Percentiles rank a stretch among this genome's conserved stretches.
phyloP scores from a whole-genome alignment of 169 alveolate genomes.

The Cryptosporidium tyzzeri region DNA sequence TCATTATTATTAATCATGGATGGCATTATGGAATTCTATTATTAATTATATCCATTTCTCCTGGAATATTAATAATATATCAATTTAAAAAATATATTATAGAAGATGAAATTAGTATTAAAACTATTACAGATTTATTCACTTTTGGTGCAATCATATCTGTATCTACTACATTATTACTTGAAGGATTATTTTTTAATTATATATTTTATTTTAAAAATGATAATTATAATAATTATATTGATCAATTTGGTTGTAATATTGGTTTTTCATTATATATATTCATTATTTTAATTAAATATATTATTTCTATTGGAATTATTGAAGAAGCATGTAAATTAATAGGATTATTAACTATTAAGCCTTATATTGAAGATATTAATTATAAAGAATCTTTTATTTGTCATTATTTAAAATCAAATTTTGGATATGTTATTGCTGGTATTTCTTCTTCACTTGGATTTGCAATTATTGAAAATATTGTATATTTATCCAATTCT shows the following conservation, averaged over 20 bases:
- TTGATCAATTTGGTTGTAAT: conserved; percentile 4
- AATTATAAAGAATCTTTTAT: not conserved
- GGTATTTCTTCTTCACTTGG: conserved; percentile 41
- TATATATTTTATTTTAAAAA: not conserved
- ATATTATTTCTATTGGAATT: conserved; percentile 29
- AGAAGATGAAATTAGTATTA: not conserved
- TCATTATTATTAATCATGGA: not conserved
- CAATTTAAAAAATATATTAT: not conserved
- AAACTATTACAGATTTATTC: conserved; percentile 21
- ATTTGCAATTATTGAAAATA: conserved; percentile 63
- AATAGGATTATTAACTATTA: conserved; percentile 13
- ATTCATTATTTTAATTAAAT: not conserved
- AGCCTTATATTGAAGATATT: not conserved
- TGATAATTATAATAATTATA: not conserved
- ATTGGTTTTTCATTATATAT: conserved; percentile 2
- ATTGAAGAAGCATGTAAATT: conserved; percentile 48
- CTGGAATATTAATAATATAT: conserved; percentile 11
- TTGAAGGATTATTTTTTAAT: conserved; percentile 28
- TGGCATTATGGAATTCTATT: conserved; percentile 3
- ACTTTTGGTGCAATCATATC: conserved; percentile 59
- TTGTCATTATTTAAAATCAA: conserved; percentile 21
- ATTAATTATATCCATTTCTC: not conserved
- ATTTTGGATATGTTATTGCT: conserved; percentile 31
- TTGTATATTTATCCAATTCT: conserved; percentile 34
- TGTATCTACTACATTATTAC: not conserved